A percentile compares a stretch with the other conserved stretches of the same genome.
Evolutionary conservation across 208 protist genomes (phyloP).

Genomic region (Wallacemonas sp.): DNA sequence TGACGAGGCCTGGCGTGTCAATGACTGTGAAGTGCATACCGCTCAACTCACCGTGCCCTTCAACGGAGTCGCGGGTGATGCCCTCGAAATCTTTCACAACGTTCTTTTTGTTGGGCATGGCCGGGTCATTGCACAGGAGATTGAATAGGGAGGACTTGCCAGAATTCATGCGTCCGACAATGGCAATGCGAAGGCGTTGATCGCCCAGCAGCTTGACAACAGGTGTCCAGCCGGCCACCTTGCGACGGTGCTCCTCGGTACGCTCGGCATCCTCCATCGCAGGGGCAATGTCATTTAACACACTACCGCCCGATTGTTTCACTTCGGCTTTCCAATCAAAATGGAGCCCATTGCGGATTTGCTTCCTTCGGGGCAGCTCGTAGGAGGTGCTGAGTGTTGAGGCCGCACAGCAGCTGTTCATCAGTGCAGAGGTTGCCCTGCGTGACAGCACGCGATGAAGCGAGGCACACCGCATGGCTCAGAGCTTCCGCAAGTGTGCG

Average conservation of each 20-base stretch:
- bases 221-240: constrained; percentile 78
- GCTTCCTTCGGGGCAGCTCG: constrained; percentile 36
- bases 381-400: constrained; percentile 12
- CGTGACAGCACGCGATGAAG: neutral
- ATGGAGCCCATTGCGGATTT: constrained; percentile 55
- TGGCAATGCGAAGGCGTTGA: constrained; percentile 80
- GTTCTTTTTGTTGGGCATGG: constrained; percentile 53
- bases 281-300: constrained; percentile 76
- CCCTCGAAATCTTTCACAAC: constrained; percentile 86
- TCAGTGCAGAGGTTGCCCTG: neutral
- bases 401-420: neutral
- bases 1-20: constrained; percentile 87
- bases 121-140: constrained; percentile 70
- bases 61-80: constrained; percentile 89
- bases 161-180: constrained; percentile 89
- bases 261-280: constrained; percentile 55
- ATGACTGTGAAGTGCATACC: constrained; percentile 89
- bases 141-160: constrained; percentile 93
- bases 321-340: constrained; percentile 70
- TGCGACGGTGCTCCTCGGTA: constrained; percentile 71
- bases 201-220: constrained; percentile 83
- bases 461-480: neutral
- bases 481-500: too few relatives aligned
- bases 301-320: constrained; percentile 45
- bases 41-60: constrained; percentile 63